Base-by-base conservation (phyloP, 129 eudicot genomes). In the Tanacetum coccineum region DNA sequence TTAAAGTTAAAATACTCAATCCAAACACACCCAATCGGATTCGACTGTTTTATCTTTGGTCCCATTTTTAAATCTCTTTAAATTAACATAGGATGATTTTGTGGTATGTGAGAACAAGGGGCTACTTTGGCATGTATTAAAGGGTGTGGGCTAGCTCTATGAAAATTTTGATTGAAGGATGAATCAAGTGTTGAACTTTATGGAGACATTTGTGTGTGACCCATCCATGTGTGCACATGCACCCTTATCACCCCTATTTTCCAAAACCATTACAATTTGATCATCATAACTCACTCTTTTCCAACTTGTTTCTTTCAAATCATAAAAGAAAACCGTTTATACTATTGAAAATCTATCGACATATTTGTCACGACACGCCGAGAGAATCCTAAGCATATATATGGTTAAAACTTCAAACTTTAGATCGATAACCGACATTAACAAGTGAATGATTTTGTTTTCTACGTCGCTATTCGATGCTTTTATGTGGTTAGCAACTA, bases 161-260 rank as follows among this genome's bases (percentile, higher is more conserved):
- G 60, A 56, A 74, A 65, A 18, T 26, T 56, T 74, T 74, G 78
- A 74, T 74, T 66, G 78, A 74, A 65, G 72, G 66, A 51, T 74
- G 78, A 66, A 74, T 74, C 78, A 56, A 74, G 78, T 74, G 78
- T 74, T 57, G 53, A 57, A 44, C 78, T 74, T 66, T 74, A 66
- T 66, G 72, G 78, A 26, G 78, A 74, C 78, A 74, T 56, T 47
- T 74, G 72, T 74, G 78, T 74, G 72, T 74, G 78, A 47, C 72
- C 78, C 78, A 66, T 74, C 78, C 78, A 74, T 74, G 78, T 74
- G 78, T 74, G 67, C 78, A 74, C 72, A 66, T 74, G 78, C 78
- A 74, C 44, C 64, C 67, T 66, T 74, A 55, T 60, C 39, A 61
- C 61, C 60, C 51, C 69, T 61, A 61, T 49, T 65, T 56, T 65